These are phyloP conservation scores for Plectosphaerella sp. DNA, from an alignment of 2,329 filamentous ascomycete genomes.

Conservation along the genomic window DNA sequence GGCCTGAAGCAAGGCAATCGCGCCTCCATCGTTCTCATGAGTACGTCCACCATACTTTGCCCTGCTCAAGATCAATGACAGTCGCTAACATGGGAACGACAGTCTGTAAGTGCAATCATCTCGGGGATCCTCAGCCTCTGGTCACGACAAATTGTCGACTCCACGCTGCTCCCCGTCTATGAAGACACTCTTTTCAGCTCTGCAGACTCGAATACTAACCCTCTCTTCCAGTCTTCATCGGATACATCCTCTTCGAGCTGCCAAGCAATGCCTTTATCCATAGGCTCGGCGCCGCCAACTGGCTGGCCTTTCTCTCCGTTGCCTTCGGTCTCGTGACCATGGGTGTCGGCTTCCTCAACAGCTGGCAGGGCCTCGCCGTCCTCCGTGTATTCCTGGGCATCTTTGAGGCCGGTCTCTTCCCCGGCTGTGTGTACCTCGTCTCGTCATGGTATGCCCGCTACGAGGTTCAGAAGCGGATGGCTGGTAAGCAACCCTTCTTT, in stretches of 20 bases:
- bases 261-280: constrained; percentile 24
- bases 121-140: constrained; percentile 10
- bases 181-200: too few species aligned
- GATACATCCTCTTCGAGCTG: constrained; percentile 25
- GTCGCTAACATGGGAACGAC: too few species aligned
- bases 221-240: background rate
- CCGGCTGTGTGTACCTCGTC: constrained; percentile 36
- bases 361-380: constrained; percentile 19
- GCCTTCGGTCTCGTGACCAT: constrained; percentile 25
- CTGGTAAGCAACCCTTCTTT: constrained; percentile 18
- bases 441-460: constrained; percentile 38
- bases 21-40: constrained; percentile 20
- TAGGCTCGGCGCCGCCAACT: constrained; percentile 20
- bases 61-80: too few species aligned
- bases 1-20: constrained; percentile 25
- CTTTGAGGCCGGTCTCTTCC: constrained; percentile 39
- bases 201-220: too few species aligned
- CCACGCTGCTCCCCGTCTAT: too few species aligned
- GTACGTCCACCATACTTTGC: too few species aligned
- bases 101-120: too few species aligned
- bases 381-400: constrained; percentile 34
- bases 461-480: constrained; percentile 19
- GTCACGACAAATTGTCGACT: too few species aligned
- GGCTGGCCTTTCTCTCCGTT: constrained; percentile 23
- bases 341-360: constrained; percentile 20